These are phyloP conservation scores for Colletotrichum cereale DNA, from an alignment of 2,329 filamentous ascomycete genomes.

Conservation along the genomic window DNA sequence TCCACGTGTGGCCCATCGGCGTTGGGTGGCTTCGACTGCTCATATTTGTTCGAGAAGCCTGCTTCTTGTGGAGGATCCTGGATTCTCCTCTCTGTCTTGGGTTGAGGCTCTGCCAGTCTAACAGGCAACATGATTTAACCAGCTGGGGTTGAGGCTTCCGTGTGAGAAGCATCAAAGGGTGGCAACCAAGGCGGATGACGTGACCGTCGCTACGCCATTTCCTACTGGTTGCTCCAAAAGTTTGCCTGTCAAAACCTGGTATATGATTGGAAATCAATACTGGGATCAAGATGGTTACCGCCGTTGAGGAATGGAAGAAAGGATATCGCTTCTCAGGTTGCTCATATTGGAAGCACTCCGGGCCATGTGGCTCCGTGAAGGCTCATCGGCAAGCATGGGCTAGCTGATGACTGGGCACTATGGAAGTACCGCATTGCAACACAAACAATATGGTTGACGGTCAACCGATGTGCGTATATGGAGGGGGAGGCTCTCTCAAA, in stretches of 20 bases:
- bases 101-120: conserved; percentile 17
- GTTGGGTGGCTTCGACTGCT: conserved; percentile 7
- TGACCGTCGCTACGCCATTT: not conserved
- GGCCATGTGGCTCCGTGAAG: not conserved
- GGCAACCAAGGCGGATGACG: not conserved
- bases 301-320: not conserved
- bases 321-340: not conserved
- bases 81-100: not conserved
- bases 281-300: not conserved
- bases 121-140: not conserved
- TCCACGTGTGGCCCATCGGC: conserved; percentile 21
- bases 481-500: not conserved
- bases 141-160: not conserved
- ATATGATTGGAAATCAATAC: not conserved
- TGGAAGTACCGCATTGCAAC: not conserved
- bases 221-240: too few relatives aligned
- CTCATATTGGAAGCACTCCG: not conserved
- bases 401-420: not conserved
- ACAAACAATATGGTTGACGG: not conserved
- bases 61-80: conserved; percentile 22
- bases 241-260: not conserved
- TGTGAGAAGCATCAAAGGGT: not conserved
- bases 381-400: not conserved
- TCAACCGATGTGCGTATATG: not conserved
- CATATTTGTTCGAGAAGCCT: conserved; percentile 32